Percentiles rank a stretch among this genome's conserved stretches.
Evolutionary conservation across 495 filamentous ascomycete genomes (phyloP).

Genomic region (Hypoxylon lenormandii): DNA sequence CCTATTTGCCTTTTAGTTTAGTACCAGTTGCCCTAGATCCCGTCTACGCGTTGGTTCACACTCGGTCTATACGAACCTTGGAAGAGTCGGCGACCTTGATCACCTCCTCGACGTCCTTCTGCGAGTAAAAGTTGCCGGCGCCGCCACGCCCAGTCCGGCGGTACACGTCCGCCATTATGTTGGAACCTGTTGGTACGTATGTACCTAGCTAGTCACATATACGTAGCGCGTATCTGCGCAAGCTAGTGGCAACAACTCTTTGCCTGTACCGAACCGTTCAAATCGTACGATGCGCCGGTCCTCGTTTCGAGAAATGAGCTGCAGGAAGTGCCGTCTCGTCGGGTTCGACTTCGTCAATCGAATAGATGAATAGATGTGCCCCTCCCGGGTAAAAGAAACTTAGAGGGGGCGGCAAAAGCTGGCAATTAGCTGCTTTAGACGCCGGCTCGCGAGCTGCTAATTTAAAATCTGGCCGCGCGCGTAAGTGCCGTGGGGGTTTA

Average conservation of each 20-base stretch:
- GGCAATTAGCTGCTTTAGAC: constrained; percentile 7
- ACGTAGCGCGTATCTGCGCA: background rate
- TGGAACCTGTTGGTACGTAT: background rate
- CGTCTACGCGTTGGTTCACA: background rate
- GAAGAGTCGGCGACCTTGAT: constrained; percentile 41
- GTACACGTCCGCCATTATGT: constrained; percentile 45
- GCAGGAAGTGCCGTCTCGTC: background rate
- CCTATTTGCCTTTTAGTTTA: constrained; percentile 41
- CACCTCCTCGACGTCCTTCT: constrained; percentile 65
- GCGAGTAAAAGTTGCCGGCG: constrained; percentile 71
- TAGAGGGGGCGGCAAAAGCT: background rate
- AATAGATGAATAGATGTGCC: background rate
- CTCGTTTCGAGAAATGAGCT: background rate
- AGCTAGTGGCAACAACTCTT: too few species aligned
- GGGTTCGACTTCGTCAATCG: background rate
- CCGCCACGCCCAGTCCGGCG: constrained; percentile 66
- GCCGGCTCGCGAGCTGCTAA: constrained; percentile 4
- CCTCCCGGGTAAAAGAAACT: background rate
- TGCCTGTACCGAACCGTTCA: background rate
- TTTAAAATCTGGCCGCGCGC: constrained; percentile 36
- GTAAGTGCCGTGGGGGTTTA: constrained; percentile 31
- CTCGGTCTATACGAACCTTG: constrained; percentile 42
- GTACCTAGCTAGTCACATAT: background rate
- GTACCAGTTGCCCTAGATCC: background rate
- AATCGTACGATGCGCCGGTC: background rate